phyloP scores from a whole-genome alignment of 768 basidiomycete genomes.

The Dioszegia crocea region DNA sequence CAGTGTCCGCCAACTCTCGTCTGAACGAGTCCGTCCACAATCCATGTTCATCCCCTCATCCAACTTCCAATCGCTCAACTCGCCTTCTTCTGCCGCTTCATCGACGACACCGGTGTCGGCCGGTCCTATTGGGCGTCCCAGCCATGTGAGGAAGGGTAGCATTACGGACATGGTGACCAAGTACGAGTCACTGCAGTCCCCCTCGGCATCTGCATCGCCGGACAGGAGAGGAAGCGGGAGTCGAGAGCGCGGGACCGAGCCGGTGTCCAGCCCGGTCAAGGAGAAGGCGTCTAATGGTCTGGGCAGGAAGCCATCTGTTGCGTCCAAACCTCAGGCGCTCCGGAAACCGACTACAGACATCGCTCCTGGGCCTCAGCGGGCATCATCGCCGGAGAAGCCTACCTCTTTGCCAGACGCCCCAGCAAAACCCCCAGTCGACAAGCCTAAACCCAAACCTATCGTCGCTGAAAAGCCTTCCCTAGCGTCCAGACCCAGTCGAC shows the following conservation, averaged over 20 bases:
- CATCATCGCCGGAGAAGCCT: neutral
- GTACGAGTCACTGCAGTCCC: conserved; percentile 33
- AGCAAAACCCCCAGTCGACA: neutral
- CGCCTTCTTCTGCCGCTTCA: neutral
- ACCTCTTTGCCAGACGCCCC: neutral
- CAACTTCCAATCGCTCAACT: neutral
- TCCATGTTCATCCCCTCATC: conserved; percentile 31
- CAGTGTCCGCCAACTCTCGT: neutral
- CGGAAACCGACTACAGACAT: conserved; percentile 18
- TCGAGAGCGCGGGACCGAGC: neutral
- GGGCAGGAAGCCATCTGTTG: conserved; percentile 33
- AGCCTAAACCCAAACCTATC: conserved; percentile 2
- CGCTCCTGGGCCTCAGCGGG: neutral
- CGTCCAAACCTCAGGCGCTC: conserved; percentile 22
- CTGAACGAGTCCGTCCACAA: conserved; percentile 21
- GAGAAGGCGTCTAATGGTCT: neutral
- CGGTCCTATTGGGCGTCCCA: conserved; percentile 7
- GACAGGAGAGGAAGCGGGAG: neutral
- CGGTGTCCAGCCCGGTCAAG: neutral
- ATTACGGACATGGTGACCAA: conserved; percentile 43
- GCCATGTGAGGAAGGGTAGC: conserved; percentile 34
- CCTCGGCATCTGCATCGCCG: conserved; percentile 9
- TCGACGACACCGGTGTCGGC: neutral
- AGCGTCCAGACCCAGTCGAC: conserved; percentile 6
- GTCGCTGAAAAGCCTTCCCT: conserved; percentile 2